phyloP scores from a whole-genome alignment of 495 filamentous ascomycete species.

The Hyaloscypha hepaticicola region DNA sequence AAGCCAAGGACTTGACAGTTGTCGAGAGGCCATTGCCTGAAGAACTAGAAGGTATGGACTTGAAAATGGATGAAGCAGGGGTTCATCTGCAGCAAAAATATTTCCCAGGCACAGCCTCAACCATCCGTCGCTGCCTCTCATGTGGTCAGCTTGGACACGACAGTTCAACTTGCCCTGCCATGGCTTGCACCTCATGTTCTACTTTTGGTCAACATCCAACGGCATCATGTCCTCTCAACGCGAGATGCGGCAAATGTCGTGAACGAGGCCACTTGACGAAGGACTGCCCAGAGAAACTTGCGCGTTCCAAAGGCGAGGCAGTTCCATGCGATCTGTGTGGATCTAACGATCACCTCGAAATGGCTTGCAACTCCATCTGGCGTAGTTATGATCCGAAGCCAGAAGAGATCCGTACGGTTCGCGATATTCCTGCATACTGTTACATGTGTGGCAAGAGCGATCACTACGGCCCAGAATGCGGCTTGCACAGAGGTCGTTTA shows the following conservation, averaged over 20 bases:
- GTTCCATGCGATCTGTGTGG: constrained; percentile 25
- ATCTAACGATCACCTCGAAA: constrained; percentile 26
- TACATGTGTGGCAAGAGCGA: constrained; percentile 25
- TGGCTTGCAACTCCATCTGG: constrained; percentile 31
- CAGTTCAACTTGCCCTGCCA: constrained; percentile 17
- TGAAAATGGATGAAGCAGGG: constrained; percentile 12
- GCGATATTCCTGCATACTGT: constrained; percentile 27
- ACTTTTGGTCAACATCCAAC: constrained; percentile 15
- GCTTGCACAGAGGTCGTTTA: constrained; percentile 14
- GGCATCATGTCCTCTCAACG: constrained; percentile 22
- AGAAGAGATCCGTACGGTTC: constrained; percentile 24
- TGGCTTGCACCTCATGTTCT: constrained; percentile 22
- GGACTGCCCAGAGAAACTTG: constrained; percentile 29
- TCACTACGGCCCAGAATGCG: constrained; percentile 33
- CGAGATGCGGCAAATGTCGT: constrained; percentile 30
- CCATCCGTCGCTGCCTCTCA: constrained; percentile 20
- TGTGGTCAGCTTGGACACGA: constrained; percentile 27
- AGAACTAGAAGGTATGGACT: neutral
- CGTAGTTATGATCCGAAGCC: constrained; percentile 25
- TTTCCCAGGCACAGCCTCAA: constrained; percentile 8
- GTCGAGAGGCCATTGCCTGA: neutral
- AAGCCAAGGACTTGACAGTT: neutral
- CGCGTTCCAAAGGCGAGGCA: constrained; percentile 10
- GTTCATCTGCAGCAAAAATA: constrained; percentile 23
- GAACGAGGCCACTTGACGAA: constrained; percentile 22